Evolutionary conservation across 192 early-diverging fungal genomes (phyloP).

Genomic region (Coemansia sp.): DNA sequence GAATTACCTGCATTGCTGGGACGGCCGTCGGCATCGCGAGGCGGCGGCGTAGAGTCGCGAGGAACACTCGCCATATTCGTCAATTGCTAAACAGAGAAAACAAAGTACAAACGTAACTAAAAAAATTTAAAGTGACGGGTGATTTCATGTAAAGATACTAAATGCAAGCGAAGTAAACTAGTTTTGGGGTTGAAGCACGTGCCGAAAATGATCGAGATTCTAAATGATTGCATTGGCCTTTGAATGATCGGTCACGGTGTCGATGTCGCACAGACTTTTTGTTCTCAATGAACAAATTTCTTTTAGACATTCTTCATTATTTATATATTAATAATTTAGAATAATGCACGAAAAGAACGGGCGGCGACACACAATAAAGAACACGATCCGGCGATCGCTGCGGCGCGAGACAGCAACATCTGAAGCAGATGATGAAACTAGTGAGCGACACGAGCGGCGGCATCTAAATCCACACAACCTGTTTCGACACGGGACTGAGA

Average conservation of each 20-base stretch:
- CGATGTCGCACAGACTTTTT: too few relatives aligned
- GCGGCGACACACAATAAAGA: constrained; percentile 17
- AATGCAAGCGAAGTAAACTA: too few relatives aligned
- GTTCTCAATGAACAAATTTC: not conserved
- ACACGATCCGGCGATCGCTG: constrained; percentile 19
- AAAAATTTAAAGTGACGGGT: too few relatives aligned
- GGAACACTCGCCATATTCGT: constrained; percentile 17
- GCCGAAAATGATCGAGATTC: not conserved
- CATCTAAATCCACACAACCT: constrained; percentile 1
- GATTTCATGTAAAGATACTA: too few relatives aligned
- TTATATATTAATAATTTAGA: not conserved
- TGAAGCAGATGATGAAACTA: not conserved
- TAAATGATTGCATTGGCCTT: not conserved
- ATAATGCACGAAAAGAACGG: constrained; percentile 10
- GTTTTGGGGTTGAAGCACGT: too few relatives aligned
- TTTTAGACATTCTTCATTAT: not conserved
- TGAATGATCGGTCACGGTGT: too few relatives aligned
- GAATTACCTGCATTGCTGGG: constrained; percentile 17
- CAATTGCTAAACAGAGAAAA: not conserved
- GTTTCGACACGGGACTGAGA: not conserved
- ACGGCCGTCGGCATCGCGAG: not conserved
- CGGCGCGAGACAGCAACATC: constrained; percentile 8
- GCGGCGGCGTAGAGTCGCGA: constrained; percentile 17
- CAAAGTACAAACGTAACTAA: too few relatives aligned
- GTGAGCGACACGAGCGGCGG: not conserved